phyloP scores from a whole-genome alignment of 768 basidiomycete species.

The Trametes cingulata region DNA sequence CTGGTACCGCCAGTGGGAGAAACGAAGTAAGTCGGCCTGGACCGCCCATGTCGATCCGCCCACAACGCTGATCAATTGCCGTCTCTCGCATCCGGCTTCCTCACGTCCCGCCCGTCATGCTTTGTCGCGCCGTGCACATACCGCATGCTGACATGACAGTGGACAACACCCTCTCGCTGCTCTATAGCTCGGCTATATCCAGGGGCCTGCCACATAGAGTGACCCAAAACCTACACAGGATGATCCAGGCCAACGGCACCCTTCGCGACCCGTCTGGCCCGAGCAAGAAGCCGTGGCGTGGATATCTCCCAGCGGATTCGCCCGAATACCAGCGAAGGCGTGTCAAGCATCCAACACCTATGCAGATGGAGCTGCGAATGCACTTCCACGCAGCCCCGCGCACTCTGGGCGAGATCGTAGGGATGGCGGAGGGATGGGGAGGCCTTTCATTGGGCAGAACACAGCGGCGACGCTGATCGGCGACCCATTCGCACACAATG shows the following conservation, averaged over 20 bases:
- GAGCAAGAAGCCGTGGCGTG: slow-evolving; percentile 6
- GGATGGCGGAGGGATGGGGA: slow-evolving; percentile 60
- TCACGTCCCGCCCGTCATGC: neutral
- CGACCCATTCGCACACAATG: neutral
- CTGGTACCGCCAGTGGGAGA: slow-evolving; percentile 58
- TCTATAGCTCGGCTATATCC: slow-evolving; percentile 61
- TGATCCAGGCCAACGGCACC: slow-evolving; percentile 34
- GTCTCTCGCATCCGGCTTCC: neutral
- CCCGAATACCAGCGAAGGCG: slow-evolving; percentile 15
- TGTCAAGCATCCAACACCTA: slow-evolving; percentile 7
- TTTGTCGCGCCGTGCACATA: neutral
- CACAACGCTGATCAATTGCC: neutral
- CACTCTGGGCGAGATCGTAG: slow-evolving; percentile 53
- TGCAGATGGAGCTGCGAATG: slow-evolving; percentile 27
- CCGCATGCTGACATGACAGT: slow-evolving; percentile 41
- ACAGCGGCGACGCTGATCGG: slow-evolving; percentile 10
- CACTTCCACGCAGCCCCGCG: slow-evolving; percentile 43
- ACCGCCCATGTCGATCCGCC: neutral
- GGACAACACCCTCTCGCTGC: slow-evolving; percentile 62
- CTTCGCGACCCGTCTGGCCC: neutral
- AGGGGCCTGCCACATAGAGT: slow-evolving; percentile 63
- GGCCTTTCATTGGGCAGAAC: slow-evolving; percentile 53
- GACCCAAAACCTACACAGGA: slow-evolving; percentile 54
- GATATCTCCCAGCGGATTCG: slow-evolving; percentile 10
- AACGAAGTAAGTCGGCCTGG: slow-evolving; percentile 44